Percentiles rank a stretch among this genome's conserved stretches.
Evolutionary conservation across 1,284 basidiomycete genomes (phyloP).

Genomic region (Thelephora terrestris): DNA sequence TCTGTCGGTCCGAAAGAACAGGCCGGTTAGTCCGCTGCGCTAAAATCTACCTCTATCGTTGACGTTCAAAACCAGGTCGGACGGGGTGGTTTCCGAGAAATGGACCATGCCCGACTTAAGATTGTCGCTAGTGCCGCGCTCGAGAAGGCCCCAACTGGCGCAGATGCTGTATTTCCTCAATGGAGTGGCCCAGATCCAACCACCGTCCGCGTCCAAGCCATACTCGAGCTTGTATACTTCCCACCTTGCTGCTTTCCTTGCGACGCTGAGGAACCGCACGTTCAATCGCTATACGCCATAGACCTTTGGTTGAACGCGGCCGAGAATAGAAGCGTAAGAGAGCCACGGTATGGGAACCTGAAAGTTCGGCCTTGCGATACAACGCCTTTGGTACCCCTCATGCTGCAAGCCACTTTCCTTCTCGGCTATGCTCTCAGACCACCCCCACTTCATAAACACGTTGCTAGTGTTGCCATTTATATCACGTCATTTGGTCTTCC

Average conservation of each 20-base stretch:
- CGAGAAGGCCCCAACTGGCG: no score
- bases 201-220: background rate
- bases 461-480: background rate
- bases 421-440: background rate
- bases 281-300: background rate
- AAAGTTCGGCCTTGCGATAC: conserved; percentile 1
- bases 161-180: background rate
- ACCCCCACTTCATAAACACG: background rate
- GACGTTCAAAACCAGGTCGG: conserved; percentile 5
- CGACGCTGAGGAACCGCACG: conserved; percentile 2
- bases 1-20: no score
- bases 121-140: background rate
- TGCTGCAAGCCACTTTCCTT: conserved; percentile 3
- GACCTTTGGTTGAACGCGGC: background rate
- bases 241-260: conserved; percentile 1
- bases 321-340: conserved; percentile 1
- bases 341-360: conserved; percentile 1
- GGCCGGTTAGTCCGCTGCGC: conserved; percentile 7
- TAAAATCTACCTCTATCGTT: conserved; percentile 7
- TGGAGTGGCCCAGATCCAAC: background rate
- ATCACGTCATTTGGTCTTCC: background rate
- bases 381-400: background rate
- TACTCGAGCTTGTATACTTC: conserved; percentile 1
- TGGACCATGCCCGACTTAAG: background rate
- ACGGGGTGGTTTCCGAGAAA: conserved; percentile 1